Evolutionary conservation across 2,329 filamentous ascomycete genomes (phyloP).

Genomic region (Botrytis hyacinthi): DNA sequence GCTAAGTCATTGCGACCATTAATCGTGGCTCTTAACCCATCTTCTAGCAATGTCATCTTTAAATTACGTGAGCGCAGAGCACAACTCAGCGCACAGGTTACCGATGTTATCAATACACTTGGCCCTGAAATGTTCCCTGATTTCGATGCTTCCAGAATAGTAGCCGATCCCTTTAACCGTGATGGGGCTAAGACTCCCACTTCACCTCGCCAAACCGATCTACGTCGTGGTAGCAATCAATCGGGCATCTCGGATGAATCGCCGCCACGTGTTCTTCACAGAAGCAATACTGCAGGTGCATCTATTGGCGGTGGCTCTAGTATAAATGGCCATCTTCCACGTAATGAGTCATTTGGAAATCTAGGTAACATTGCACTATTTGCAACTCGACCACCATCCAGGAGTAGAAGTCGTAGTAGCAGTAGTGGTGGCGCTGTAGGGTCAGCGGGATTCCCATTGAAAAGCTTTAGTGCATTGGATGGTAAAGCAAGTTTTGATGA

Average conservation of each 20-base stretch:
- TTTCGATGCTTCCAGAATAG: conserved; percentile 74
- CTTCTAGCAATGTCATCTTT: conserved; percentile 78
- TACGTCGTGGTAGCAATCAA: conserved; percentile 48
- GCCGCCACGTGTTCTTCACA: conserved; percentile 37
- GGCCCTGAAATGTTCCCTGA: conserved; percentile 97
- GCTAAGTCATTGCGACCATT: conserved; percentile 90
- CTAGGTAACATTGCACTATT: conserved; percentile 87
- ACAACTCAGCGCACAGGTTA: conserved; percentile 77
- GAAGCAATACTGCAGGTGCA: conserved; percentile 27
- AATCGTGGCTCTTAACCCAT: conserved; percentile 78
- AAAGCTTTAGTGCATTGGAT: conserved; percentile 67
- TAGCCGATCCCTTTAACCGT: conserved; percentile 52
- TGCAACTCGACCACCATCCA: conserved; percentile 80
- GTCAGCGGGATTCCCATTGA: conserved; percentile 61
- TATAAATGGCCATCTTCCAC: conserved; percentile 52
- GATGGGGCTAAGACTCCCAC: conserved; percentile 29
- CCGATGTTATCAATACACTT: conserved; percentile 88
- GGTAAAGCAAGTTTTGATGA: conserved; percentile 73
- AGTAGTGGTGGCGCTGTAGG: conserved; percentile 64
- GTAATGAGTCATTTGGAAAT: conserved; percentile 92
- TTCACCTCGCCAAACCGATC: conserved; percentile 29
- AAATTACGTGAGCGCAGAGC: conserved; percentile 71
- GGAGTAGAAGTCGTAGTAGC: conserved; percentile 68
- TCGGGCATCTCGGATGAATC: conserved; percentile 41
- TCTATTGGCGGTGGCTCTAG: conserved; percentile 35